These are phyloP conservation scores for Paramecium octaurelia DNA, from an alignment of 73 alveolate genomes.

Conservation along the genomic window DNA sequence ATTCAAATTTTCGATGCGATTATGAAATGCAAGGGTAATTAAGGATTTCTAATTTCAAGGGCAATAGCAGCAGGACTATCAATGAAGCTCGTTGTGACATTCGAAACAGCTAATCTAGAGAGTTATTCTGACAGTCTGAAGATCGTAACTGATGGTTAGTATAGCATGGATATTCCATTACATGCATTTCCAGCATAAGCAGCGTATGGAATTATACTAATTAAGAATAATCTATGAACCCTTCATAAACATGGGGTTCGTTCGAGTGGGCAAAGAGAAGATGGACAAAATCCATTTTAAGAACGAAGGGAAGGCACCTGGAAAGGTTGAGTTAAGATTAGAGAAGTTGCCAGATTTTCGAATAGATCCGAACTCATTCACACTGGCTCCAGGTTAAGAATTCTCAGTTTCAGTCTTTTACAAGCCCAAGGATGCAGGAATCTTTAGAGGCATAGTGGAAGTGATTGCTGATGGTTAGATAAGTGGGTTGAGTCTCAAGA, in stretches of 20 bases:
- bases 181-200: slow-evolving; percentile 96
- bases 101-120: slow-evolving; percentile 94
- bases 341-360: slow-evolving; percentile 82
- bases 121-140: slow-evolving; percentile 89
- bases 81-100: slow-evolving; percentile 89
- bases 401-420: slow-evolving; percentile 77
- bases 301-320: slow-evolving; percentile 95
- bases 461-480: slow-evolving; percentile 92
- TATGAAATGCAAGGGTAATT: slow-evolving; percentile 71
- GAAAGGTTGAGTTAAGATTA: slow-evolving; percentile 83
- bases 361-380: slow-evolving; percentile 85
- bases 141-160: slow-evolving; percentile 86
- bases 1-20: slow-evolving; percentile 82
- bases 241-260: slow-evolving; percentile 90
- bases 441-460: slow-evolving; percentile 90
- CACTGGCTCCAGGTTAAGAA: slow-evolving; percentile 86
- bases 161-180: slow-evolving; percentile 80
- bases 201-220: slow-evolving; percentile 38
- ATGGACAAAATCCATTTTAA: slow-evolving; percentile 85
- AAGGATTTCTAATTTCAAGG: slow-evolving; percentile 40
- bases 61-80: slow-evolving; percentile 96
- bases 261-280: slow-evolving; percentile 89
- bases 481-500: slow-evolving; percentile 64
- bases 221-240: slow-evolving; percentile 92
- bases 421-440: slow-evolving; percentile 94